phyloP scores from a whole-genome alignment of 1,139 yeast species.

The Pichia sp. region DNA sequence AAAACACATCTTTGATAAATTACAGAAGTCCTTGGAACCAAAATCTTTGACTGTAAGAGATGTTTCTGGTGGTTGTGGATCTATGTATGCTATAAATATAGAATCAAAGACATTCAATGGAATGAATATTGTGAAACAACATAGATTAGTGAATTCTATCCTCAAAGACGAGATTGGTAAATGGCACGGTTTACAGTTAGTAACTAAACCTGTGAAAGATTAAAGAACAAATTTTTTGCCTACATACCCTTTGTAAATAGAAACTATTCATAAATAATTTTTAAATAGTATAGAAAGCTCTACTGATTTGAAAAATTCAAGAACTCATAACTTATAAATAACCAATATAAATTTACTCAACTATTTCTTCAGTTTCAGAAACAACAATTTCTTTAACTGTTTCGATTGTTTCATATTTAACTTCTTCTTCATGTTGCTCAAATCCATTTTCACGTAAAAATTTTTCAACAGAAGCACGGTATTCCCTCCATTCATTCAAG shows the following conservation, averaged over 20 bases:
- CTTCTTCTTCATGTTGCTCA: constrained; percentile 27
- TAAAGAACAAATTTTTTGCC: not conserved
- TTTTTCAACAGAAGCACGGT: constrained; percentile 55
- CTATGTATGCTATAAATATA: constrained; percentile 87
- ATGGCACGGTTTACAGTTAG: constrained; percentile 93
- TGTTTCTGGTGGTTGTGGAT: constrained; percentile 94
- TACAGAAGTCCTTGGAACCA: constrained; percentile 53
- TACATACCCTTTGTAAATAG: not conserved
- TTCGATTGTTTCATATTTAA: constrained; percentile 60
- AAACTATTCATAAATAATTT: too few species aligned
- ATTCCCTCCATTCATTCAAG: constrained; percentile 79
- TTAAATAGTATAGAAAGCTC: too few species aligned
- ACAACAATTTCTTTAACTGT: constrained; percentile 60
- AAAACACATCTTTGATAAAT: constrained; percentile 49
- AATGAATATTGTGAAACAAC: constrained; percentile 80
- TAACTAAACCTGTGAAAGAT: constrained; percentile 44
- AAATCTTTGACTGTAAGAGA: constrained; percentile 59
- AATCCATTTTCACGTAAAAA: constrained; percentile 34
- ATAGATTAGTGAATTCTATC: constrained; percentile 74
- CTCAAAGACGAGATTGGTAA: constrained; percentile 78
- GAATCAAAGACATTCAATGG: constrained; percentile 74
- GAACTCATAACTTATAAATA: not conserved
- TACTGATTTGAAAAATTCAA: too few species aligned
- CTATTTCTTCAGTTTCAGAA: constrained; percentile 74
- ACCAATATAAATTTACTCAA: constrained; percentile 43